phyloP scores from a whole-genome alignment of 345 rosid genomes.

The Populus deltoides region DNA sequence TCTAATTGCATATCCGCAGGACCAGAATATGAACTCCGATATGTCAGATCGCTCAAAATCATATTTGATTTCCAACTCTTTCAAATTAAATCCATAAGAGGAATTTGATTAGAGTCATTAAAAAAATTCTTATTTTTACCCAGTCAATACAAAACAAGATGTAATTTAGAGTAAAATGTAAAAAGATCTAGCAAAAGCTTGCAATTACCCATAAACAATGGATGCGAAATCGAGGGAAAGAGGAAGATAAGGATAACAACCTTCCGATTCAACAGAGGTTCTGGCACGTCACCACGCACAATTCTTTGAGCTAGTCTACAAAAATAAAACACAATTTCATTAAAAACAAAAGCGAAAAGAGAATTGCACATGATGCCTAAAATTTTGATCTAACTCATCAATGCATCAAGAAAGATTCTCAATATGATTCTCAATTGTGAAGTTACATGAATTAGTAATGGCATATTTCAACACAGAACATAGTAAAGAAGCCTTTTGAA shows the following conservation, averaged over 20 bases:
- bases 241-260: slow-evolving; percentile 23
- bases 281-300: slow-evolving; percentile 87
- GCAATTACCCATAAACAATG: not conserved
- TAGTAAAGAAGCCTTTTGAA: not conserved
- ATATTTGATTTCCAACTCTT: not conserved
- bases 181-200: not conserved
- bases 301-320: slow-evolving; percentile 78
- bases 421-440: not conserved
- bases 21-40: not conserved
- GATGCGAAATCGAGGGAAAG: not conserved
- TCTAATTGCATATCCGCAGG: not conserved
- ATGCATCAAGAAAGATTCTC: not conserved
- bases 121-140: too few species aligned
- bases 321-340: slow-evolving; percentile 3
- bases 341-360: not conserved
- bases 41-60: not conserved
- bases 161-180: too few species aligned
- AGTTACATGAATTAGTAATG: not conserved
- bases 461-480: not conserved
- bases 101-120: too few species aligned
- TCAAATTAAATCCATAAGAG: not conserved
- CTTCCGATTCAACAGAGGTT: slow-evolving; percentile 69
- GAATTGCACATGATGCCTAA: not conserved
- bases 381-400: not conserved
- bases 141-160: too few species aligned